A percentile compares a stretch with the other conserved stretches of the same genome.
Evolutionary conservation across 1,284 basidiomycete genomes (phyloP).

Genomic region (Pseudomicrostroma phylloplanum): DNA sequence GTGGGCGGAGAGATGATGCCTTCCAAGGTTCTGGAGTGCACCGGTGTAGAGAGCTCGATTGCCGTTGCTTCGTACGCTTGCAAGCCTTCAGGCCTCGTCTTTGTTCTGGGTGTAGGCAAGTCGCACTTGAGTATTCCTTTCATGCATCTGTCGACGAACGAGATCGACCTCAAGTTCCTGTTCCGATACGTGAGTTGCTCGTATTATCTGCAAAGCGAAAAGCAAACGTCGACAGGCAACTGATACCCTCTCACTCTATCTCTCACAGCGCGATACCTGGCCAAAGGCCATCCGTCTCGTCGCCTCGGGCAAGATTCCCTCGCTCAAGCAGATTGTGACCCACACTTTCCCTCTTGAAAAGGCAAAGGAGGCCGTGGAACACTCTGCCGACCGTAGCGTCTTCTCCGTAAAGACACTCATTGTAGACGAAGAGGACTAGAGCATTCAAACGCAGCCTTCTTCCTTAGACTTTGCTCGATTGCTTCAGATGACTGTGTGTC

Average conservation of each 20-base stretch:
- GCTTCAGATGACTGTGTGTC: too few relatives aligned
- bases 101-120: slow-evolving; percentile 58
- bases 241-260: slow-evolving; percentile 41
- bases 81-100: slow-evolving; percentile 54
- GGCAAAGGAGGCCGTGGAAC: slow-evolving; percentile 72
- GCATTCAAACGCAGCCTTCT: background rate
- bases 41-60: slow-evolving; percentile 80
- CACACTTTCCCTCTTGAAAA: slow-evolving; percentile 71
- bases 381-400: slow-evolving; percentile 62
- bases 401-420: slow-evolving; percentile 43
- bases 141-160: slow-evolving; percentile 56
- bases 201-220: background rate
- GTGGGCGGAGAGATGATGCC: slow-evolving; percentile 27
- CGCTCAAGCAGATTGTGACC: slow-evolving; percentile 81
- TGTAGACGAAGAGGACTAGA: slow-evolving; percentile 25
- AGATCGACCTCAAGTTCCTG: slow-evolving; percentile 57
- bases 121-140: slow-evolving; percentile 51
- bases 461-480: too few relatives aligned
- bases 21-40: slow-evolving; percentile 62
- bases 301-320: slow-evolving; percentile 64
- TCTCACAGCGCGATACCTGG: slow-evolving; percentile 56
- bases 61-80: slow-evolving; percentile 61
- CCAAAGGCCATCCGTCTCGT: slow-evolving; percentile 75
- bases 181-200: slow-evolving; percentile 39
- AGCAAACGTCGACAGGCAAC: slow-evolving; percentile 32